These are phyloP conservation scores for Penicillium sclerotiorum DNA, from an alignment of 2,329 filamentous ascomycete genomes.

Conservation along the genomic window DNA sequence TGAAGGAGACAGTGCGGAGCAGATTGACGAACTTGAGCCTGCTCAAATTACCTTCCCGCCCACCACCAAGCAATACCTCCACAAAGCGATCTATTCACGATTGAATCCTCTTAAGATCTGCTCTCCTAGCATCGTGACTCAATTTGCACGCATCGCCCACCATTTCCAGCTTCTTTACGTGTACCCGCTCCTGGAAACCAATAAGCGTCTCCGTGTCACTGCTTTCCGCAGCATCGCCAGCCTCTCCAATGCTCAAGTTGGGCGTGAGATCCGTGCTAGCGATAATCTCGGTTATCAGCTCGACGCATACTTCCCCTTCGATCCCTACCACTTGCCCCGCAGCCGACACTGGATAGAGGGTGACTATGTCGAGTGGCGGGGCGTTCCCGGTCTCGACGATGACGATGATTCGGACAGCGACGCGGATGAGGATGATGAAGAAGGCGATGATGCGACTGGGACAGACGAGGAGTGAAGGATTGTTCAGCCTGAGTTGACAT, in stretches of 20 bases:
- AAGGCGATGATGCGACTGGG: slow-evolving; percentile 43
- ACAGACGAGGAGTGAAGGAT: slow-evolving; percentile 44
- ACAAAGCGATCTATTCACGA: slow-evolving; percentile 77
- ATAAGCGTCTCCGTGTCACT: slow-evolving; percentile 83
- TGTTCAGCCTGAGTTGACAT: background rate
- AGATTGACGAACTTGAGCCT: slow-evolving; percentile 57
- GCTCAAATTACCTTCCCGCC: slow-evolving; percentile 79
- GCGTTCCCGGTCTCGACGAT: slow-evolving; percentile 69
- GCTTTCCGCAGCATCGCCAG: slow-evolving; percentile 58
- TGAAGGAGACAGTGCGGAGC: slow-evolving; percentile 57
- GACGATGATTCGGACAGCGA: slow-evolving; percentile 53
- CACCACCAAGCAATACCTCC: slow-evolving; percentile 72
- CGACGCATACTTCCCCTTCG: slow-evolving; percentile 95
- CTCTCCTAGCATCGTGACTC: slow-evolving; percentile 83
- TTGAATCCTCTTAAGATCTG: slow-evolving; percentile 96
- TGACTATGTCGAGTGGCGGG: slow-evolving; percentile 80
- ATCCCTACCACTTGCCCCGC: slow-evolving; percentile 86
- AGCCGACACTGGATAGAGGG: slow-evolving; percentile 86
- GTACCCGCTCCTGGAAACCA: slow-evolving; percentile 82
- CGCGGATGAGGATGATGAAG: slow-evolving; percentile 38
- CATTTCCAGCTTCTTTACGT: slow-evolving; percentile 89
- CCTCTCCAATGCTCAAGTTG: slow-evolving; percentile 45
- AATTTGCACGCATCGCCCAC: slow-evolving; percentile 86
- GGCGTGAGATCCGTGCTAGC: slow-evolving; percentile 59
- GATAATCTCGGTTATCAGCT: slow-evolving; percentile 82